Evolutionary conservation across 192 early-diverging fungal species (phyloP).

Genomic region (Podochytrium sp.): DNA sequence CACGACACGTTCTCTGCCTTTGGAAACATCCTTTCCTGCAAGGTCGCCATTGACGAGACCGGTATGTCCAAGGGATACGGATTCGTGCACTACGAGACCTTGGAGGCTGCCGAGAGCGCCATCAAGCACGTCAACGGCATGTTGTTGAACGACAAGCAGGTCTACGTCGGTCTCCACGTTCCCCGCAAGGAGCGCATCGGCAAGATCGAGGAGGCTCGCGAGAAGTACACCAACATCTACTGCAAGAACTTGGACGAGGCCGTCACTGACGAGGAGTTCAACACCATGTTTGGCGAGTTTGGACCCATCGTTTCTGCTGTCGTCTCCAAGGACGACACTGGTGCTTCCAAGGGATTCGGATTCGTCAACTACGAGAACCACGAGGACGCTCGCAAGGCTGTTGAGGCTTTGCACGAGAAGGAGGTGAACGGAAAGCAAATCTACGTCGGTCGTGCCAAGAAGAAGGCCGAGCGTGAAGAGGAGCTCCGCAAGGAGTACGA

Average conservation of each 20-base stretch:
- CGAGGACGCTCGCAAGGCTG: slow-evolving; percentile 86
- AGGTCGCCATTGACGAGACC: slow-evolving; percentile 83
- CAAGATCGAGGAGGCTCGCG: slow-evolving; percentile 84
- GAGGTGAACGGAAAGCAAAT: slow-evolving; percentile 90
- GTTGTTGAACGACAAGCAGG: slow-evolving; percentile 98
- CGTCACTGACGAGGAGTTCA: slow-evolving; percentile 80
- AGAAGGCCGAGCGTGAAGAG: slow-evolving; percentile 97
- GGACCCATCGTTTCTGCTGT: slow-evolving; percentile 85
- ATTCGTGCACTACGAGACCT: slow-evolving; percentile 97
- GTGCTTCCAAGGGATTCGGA: slow-evolving; percentile 91
- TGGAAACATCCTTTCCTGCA: slow-evolving; percentile 96
- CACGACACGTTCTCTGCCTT: slow-evolving; percentile 99
- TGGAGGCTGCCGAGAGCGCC: slow-evolving; percentile 89
- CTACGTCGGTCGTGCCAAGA: slow-evolving; percentile 97
- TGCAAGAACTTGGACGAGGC: slow-evolving; percentile 91
- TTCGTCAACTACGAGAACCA: slow-evolving; percentile 96
- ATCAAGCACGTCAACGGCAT: slow-evolving; percentile 99
- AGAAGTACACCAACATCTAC: slow-evolving; percentile 98
- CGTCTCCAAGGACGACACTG: slow-evolving; percentile 75
- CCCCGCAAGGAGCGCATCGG: slow-evolving; percentile 89
- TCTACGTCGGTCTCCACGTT: slow-evolving; percentile 93
- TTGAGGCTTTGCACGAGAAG: slow-evolving; percentile 91
- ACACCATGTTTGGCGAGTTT: slow-evolving; percentile 74
- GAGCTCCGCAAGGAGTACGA: slow-evolving; percentile 97
- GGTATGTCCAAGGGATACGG: slow-evolving; percentile 92